Conservation (phyloP, 1,284 basidiomycete species). For the Inonotus hispidus region DNA sequence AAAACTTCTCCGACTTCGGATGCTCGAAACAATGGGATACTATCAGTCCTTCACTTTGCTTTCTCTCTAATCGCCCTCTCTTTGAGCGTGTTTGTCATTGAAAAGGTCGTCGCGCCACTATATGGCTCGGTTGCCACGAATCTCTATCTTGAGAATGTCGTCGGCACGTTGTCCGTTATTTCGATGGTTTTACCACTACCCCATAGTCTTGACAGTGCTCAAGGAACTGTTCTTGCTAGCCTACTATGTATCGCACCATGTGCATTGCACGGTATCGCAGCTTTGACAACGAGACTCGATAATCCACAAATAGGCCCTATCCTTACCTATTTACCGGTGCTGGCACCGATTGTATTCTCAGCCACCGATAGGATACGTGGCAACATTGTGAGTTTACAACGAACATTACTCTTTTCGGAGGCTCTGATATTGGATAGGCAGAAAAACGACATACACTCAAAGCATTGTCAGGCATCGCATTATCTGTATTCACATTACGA, state of each 20-base stretch:
- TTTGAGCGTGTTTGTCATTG: conserved; percentile 1
- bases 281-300: conserved; percentile 4
- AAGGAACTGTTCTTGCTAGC: not conserved
- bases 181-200: conserved; percentile 4
- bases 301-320: conserved; percentile 10
- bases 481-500: not conserved
- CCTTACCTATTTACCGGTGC: conserved; percentile 8
- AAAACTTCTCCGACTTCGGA: not conserved
- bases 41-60: not conserved
- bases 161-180: not conserved
- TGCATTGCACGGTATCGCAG: not conserved
- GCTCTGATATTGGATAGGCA: not conserved
- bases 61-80: conserved; percentile 7
- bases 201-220: not conserved
- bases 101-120: conserved; percentile 5
- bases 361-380: conserved; percentile 2
- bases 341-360: conserved; percentile 3
- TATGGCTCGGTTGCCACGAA: conserved; percentile 17
- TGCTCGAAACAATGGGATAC: not conserved
- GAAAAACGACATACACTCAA: not conserved
- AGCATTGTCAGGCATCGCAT: conserved; percentile 1
- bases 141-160: conserved; percentile 8
- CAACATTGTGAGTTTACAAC: conserved; percentile 5
- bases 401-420: not conserved
- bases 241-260: conserved; percentile 6